Conservation (phyloP, 805 yeast species). For the Hanseniaspora thailandica region DNA sequence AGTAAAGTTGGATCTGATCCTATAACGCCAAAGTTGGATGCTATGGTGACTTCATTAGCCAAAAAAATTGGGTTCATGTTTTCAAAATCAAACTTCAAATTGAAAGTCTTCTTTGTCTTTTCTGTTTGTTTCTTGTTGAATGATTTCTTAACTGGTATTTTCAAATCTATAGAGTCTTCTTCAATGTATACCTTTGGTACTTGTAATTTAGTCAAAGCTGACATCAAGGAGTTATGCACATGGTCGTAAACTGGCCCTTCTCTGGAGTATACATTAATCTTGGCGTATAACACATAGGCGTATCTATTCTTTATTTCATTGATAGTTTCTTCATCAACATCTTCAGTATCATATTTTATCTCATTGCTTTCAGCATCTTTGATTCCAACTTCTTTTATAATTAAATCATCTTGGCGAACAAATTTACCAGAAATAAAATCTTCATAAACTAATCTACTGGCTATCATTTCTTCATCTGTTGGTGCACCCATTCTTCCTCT, state of each 20-base stretch:
- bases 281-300: conserved; percentile 55
- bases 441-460: conserved; percentile 56
- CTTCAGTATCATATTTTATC: conserved; percentile 33
- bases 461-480: conserved; percentile 69
- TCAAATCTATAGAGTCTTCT: conserved; percentile 44
- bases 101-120: conserved; percentile 38
- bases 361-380: conserved; percentile 41
- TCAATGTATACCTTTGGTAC: conserved; percentile 62
- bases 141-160: conserved; percentile 35
- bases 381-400: conserved; percentile 37
- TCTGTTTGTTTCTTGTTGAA: conserved; percentile 32
- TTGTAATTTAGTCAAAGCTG: conserved; percentile 47
- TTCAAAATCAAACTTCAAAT: conserved; percentile 45
- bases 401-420: conserved; percentile 39
- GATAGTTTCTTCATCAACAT: conserved; percentile 22
- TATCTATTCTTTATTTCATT: conserved; percentile 35
- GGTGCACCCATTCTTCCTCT: conserved; percentile 73
- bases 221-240: conserved; percentile 55
- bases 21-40: conserved; percentile 50
- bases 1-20: conserved; percentile 32
- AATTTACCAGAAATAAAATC: conserved; percentile 46
- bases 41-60: conserved; percentile 32
- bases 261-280: conserved; percentile 64
- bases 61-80: conserved; percentile 32
- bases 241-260: conserved; percentile 73